Base-by-base conservation (phyloP, 2,329 filamentous ascomycete genomes). In the Coleophoma cylindrospora region DNA sequence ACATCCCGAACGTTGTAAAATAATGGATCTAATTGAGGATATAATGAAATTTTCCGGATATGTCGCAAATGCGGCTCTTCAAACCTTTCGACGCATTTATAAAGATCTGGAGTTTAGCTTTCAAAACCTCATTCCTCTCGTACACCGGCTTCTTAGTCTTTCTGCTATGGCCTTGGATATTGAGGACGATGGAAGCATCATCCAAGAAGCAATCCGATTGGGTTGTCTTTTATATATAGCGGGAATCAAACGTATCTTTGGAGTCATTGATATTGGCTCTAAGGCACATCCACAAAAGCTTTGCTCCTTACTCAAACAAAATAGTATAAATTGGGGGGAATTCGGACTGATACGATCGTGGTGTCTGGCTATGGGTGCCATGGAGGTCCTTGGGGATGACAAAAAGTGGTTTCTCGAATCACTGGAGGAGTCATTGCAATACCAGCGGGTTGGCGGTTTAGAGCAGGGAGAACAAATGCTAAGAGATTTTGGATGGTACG, bases 331-430 rank as follows among this genome's bases (percentile, higher is more conserved):
- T 40, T 57, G 54, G 54, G 43, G 21, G 12, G 44, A 34, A 9
- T 34, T 55, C 13, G 41, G 36, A 12, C 15, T 49, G 12, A 14
- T 54, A 17, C 49, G 43, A 36, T 27, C 50, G 2, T 57, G 54
- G 52, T 54, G 46, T 47, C 33, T 54, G 13, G 50, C 49, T 3
- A 53, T 57, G 49, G 52, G 50, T 4, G 54, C 47, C 2, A 55
- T 57, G 36, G 54, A 57, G 33, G 41, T 34, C 17, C n/a, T 13
- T 11, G 50, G 46, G 14, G n/a, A 19, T 2, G 14, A 43, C 12
- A 33, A 45, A 32, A 47, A 45, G 7, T 57, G 54, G 54, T 55
- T 43, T 45, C 34, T 46, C 2, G 9, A 47, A n/a, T 27, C 27
- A 27, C 27, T 27, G 6, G 47, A 53, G 22, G 6, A 53, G n/a